Evolutionary conservation across 1,139 yeast genomes (phyloP).

Genomic region (Geotrichum candidum): DNA sequence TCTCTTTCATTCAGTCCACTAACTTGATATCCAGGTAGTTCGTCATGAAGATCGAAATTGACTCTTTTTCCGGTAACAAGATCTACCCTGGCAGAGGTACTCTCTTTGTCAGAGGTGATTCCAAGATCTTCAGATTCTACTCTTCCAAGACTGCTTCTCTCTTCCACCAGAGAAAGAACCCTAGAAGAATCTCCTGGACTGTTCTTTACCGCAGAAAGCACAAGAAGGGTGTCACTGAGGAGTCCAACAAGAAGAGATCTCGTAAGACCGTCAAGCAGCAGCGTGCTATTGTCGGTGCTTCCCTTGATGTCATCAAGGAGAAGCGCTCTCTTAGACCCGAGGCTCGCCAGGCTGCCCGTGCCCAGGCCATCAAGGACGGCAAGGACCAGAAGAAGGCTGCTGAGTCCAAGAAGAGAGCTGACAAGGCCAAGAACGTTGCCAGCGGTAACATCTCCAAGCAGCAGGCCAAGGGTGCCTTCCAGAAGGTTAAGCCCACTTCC

Average conservation of each 20-base stretch:
- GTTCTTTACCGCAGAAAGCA: constrained; percentile 99
- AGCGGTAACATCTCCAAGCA: constrained; percentile 61
- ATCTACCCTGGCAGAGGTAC: constrained; percentile 99
- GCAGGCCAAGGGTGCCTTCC: constrained; percentile 37
- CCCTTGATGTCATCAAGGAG: constrained; percentile 96
- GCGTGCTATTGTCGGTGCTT: constrained; percentile 99
- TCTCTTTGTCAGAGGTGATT: constrained; percentile 98
- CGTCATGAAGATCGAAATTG: constrained; percentile 97
- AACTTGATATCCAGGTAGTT: constrained; percentile 11
- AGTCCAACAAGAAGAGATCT: constrained; percentile 92
- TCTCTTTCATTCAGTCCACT: background rate
- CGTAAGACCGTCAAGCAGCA: constrained; percentile 98
- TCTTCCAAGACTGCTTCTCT: constrained; percentile 96
- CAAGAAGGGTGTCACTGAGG: constrained; percentile 99
- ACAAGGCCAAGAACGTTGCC: constrained; percentile 81
- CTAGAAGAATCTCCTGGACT: constrained; percentile 99
- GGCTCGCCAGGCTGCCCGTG: constrained; percentile 97
- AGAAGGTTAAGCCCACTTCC: constrained; percentile 87
- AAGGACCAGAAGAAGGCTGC: constrained; percentile 93
- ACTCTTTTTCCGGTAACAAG: constrained; percentile 98
- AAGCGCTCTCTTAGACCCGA: constrained; percentile 95
- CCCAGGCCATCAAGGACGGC: constrained; percentile 80
- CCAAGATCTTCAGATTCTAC: constrained; percentile 99
- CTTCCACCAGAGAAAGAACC: constrained; percentile 99
- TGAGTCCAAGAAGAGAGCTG: constrained; percentile 85